Evolutionary conservation across 2,329 filamentous ascomycete species (phyloP).

Genomic region (Sporothrix sp.): DNA sequence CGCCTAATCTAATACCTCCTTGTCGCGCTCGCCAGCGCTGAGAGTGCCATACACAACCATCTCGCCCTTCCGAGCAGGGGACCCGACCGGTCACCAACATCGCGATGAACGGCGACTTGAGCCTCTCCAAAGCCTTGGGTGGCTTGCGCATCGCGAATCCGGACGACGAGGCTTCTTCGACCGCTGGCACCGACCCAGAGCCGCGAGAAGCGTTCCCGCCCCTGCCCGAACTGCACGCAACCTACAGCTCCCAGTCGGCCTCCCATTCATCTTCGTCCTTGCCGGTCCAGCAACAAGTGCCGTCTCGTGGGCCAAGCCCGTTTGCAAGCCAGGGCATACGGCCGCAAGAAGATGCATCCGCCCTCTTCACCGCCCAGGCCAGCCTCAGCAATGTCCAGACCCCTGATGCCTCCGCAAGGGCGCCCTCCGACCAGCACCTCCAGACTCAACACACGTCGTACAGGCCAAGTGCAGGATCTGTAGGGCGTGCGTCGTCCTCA

Average conservation of each 20-base stretch:
- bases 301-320: conserved; percentile 15
- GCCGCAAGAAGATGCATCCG: conserved; percentile 15
- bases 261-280: conserved; percentile 4
- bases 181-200: neutral
- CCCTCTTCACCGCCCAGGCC: conserved; percentile 22
- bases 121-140: conserved; percentile 83
- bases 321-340: neutral
- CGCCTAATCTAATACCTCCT: conserved; percentile 8
- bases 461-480: conserved; percentile 6
- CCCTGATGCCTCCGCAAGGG: conserved; percentile 4
- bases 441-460: conserved; percentile 16
- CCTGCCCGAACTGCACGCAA: neutral
- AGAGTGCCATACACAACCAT: no score
- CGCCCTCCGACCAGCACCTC: conserved; percentile 11
- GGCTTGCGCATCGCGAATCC: conserved; percentile 95
- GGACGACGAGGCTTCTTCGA: conserved; percentile 44
- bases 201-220: neutral
- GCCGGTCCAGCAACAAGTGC: conserved; percentile 2
- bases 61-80: no score
- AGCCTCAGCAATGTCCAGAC: conserved; percentile 20
- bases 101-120: conserved; percentile 84
- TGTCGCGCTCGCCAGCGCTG: neutral
- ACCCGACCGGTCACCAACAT: conserved; percentile 3
- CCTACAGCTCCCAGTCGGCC: neutral
- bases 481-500: conserved; percentile 14